A percentile compares a stretch with the other conserved stretches of the same genome.
Evolutionary conservation across 495 filamentous ascomycete species (phyloP).

Genomic region (Pyronema domesticum): DNA sequence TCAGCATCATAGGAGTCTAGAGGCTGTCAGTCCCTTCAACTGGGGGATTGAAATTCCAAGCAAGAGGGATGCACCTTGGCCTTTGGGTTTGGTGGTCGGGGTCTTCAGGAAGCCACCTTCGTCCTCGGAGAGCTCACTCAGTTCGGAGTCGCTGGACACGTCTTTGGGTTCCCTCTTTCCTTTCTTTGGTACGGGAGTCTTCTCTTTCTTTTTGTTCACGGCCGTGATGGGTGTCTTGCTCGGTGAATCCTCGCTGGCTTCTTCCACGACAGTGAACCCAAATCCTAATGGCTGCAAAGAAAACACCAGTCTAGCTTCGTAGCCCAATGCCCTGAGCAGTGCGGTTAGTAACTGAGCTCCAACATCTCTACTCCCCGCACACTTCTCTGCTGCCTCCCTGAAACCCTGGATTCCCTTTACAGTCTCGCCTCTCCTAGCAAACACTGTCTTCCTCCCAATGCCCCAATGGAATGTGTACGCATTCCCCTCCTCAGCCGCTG

Average conservation of each 20-base stretch:
- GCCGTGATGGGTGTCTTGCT: neutral
- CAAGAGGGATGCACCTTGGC: no score
- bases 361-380: constrained; percentile 70
- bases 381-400: constrained; percentile 45
- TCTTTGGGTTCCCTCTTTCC: constrained; percentile 1
- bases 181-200: constrained; percentile 3
- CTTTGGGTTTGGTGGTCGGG: constrained; percentile 12
- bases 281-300: constrained; percentile 80
- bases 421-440: constrained; percentile 34
- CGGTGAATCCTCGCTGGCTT: constrained; percentile 30
- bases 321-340: constrained; percentile 59
- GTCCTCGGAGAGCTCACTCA: neutral
- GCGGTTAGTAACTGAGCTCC: constrained; percentile 84
- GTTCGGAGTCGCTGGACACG: constrained; percentile 2
- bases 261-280: constrained; percentile 75
- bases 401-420: constrained; percentile 49
- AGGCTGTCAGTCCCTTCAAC: neutral
- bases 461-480: neutral
- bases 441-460: constrained; percentile 3
- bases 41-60: no score
- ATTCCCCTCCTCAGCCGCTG: constrained; percentile 7
- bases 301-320: constrained; percentile 65
- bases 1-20: constrained; percentile 40
- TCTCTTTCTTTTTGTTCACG: constrained; percentile 16
- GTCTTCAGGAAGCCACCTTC: neutral